Evolutionary conservation across 225 moss, liverwort and hornwort species (phyloP).

Genomic region (Asterella californica): DNA sequence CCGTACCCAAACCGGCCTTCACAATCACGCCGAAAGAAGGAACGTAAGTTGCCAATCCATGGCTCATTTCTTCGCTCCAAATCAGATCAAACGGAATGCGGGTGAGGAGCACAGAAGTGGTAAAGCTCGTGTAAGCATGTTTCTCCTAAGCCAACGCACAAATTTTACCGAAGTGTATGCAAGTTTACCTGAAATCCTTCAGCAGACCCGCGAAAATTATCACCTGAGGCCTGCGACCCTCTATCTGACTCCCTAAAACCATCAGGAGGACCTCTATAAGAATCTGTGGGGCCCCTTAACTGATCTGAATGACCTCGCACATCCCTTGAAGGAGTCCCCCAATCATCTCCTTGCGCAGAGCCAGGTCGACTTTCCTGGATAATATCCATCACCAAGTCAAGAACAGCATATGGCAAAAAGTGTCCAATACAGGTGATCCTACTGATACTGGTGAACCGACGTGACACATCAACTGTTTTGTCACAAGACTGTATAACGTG

Average conservation of each 20-base stretch:
- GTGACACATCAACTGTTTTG: too few species aligned
- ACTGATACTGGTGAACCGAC: too few species aligned
- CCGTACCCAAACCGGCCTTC: slow-evolving; percentile 30
- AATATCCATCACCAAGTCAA: neutral
- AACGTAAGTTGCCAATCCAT: neutral
- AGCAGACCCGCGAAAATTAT: slow-evolving; percentile 19
- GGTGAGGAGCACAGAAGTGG: neutral
- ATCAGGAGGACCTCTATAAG: slow-evolving; percentile 16
- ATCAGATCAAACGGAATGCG: neutral
- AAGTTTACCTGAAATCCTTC: slow-evolving; percentile 32
- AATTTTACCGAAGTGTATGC: neutral
- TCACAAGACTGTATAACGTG: too few species aligned
- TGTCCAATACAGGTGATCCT: too few species aligned
- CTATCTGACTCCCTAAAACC: slow-evolving; percentile 25
- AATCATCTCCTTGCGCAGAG: slow-evolving; percentile 23
- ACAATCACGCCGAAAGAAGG: neutral
- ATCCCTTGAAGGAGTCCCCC: slow-evolving; percentile 17
- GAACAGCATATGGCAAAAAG: too few species aligned
- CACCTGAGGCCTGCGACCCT: slow-evolving; percentile 14
- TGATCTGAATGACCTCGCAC: slow-evolving; percentile 25
- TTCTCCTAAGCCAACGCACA: neutral
- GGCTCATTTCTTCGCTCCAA: neutral
- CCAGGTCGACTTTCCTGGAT: slow-evolving; percentile 31
- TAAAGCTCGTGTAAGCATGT: neutral
- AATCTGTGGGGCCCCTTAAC: slow-evolving; percentile 23